Conservation (phyloP, 2,329 filamentous ascomycete genomes). For the Colletotrichum lindemuthianum region DNA sequence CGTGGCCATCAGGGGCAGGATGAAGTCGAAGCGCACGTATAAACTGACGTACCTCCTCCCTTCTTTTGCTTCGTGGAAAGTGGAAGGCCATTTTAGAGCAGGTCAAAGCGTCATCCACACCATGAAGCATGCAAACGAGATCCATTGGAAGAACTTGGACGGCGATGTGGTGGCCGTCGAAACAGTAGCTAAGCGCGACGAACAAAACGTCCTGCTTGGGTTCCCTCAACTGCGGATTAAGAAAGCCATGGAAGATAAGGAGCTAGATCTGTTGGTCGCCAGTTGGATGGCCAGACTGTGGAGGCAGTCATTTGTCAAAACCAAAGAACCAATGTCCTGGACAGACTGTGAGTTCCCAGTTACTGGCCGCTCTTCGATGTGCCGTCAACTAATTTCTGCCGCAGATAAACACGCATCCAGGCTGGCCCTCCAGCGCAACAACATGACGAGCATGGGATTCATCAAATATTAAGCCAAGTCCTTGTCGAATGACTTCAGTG, state of each 20-base stretch:
- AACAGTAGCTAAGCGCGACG: slow-evolving; percentile 37
- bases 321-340: slow-evolving; percentile 40
- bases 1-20: slow-evolving; percentile 38
- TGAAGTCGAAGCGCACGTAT: slow-evolving; percentile 38
- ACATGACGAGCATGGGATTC: no score
- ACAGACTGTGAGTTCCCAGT: slow-evolving; percentile 36
- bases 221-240: slow-evolving; percentile 41
- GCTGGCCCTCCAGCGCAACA: no score
- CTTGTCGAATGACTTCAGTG: no score
- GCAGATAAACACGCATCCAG: no score
- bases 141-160: slow-evolving; percentile 40
- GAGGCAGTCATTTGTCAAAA: slow-evolving; percentile 40
- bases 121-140: slow-evolving; percentile 39
- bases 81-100: slow-evolving; percentile 40
- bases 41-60: slow-evolving; percentile 37
- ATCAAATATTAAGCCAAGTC: no score
- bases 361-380: no score
- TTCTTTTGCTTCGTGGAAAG: slow-evolving; percentile 37
- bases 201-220: slow-evolving; percentile 33
- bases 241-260: slow-evolving; percentile 38
- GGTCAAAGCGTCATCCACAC: slow-evolving; percentile 37
- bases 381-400: slow-evolving; percentile 2
- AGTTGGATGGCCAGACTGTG: slow-evolving; percentile 44
- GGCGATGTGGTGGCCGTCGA: slow-evolving; percentile 41
- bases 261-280: slow-evolving; percentile 42